Percentiles rank a stretch among this genome's conserved stretches.
Conservation (phyloP, 2,329 filamentous ascomycete species). For the Didymella arachidicola region DNA sequence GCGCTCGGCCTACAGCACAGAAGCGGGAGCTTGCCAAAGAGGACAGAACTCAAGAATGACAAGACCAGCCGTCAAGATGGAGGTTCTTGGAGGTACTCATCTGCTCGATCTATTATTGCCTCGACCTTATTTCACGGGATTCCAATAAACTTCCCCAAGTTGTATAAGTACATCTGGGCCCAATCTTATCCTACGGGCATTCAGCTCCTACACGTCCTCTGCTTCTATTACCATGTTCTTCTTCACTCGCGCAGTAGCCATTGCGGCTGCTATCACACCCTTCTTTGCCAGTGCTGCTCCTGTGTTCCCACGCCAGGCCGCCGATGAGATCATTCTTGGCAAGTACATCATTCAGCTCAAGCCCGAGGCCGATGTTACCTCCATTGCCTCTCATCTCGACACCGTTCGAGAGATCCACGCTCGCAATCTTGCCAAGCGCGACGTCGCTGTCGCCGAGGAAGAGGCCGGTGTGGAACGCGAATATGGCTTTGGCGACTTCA, state of each 20-base stretch:
- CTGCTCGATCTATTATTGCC: slow-evolving; percentile 3
- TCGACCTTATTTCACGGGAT: too few species aligned
- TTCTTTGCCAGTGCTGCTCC: slow-evolving; percentile 37
- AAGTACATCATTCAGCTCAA: slow-evolving; percentile 57
- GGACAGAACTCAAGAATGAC: slow-evolving; percentile 33
- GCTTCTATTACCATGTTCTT: slow-evolving; percentile 35
- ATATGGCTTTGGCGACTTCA: slow-evolving; percentile 41
- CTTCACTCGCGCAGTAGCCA: slow-evolving; percentile 35
- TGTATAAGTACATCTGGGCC: slow-evolving; percentile 21
- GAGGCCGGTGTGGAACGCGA: slow-evolving; percentile 38
- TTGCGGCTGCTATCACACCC: slow-evolving; percentile 34
- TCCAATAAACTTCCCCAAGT: too few species aligned
- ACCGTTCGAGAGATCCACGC: slow-evolving; percentile 42
- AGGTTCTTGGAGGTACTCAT: slow-evolving; percentile 7
- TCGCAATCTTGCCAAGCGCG: slow-evolving; percentile 37
- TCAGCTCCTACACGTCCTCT: neutral
- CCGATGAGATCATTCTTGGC: slow-evolving; percentile 37
- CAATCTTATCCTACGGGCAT: neutral
- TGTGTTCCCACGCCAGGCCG: slow-evolving; percentile 31
- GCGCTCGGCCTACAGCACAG: slow-evolving; percentile 14
- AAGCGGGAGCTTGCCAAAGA: slow-evolving; percentile 11
- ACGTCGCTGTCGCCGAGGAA: slow-evolving; percentile 19
- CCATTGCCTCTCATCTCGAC: slow-evolving; percentile 36
- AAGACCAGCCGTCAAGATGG: slow-evolving; percentile 26
- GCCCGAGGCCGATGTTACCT: slow-evolving; percentile 40